phyloP scores from a whole-genome alignment of 2,329 filamentous ascomycete genomes.

The Ampelomyces quisqualis region DNA sequence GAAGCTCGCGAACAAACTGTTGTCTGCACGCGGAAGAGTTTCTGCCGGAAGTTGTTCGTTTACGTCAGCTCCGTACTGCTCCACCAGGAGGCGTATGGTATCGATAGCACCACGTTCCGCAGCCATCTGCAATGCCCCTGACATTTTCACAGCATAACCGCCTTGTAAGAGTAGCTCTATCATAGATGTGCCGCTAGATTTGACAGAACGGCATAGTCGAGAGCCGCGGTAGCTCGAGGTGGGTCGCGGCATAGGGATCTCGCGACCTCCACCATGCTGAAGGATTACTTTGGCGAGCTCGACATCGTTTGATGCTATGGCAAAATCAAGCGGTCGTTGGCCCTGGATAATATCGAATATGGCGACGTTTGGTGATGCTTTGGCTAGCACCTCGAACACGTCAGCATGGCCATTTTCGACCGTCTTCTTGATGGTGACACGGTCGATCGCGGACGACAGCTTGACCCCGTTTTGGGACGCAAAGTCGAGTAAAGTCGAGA shows the following conservation, averaged over 20 bases:
- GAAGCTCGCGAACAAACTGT: background rate
- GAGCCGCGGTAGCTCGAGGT: conserved; percentile 3
- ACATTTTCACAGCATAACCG: background rate
- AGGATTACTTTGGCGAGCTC: conserved; percentile 10
- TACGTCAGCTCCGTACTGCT: background rate
- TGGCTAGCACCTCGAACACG: conserved; percentile 8
- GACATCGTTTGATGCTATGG: conserved; percentile 4
- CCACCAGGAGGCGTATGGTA: background rate
- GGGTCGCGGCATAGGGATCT: conserved; percentile 1
- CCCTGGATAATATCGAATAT: conserved; percentile 8
- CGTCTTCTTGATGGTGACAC: conserved; percentile 1
- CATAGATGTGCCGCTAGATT: conserved; percentile 1
- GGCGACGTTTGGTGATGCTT: conserved; percentile 9
- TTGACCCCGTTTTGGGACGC: conserved; percentile 5
- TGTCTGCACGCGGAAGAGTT: background rate
- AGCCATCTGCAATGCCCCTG: conserved; percentile 1
- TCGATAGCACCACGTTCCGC: background rate
- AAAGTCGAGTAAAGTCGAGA: conserved; percentile 11
- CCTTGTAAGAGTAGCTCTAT: conserved; percentile 7
- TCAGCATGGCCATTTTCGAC: conserved; percentile 6
- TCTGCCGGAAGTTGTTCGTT: background rate
- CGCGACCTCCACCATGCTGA: conserved; percentile 10
- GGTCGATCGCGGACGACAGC: conserved; percentile 1
- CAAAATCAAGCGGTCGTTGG: conserved; percentile 7
- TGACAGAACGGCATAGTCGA: conserved; percentile 6